A percentile compares a stretch with the other conserved stretches of the same genome.
phyloP scores from a whole-genome alignment of 2,329 filamentous ascomycete genomes.

The Byssothecium circinans region DNA sequence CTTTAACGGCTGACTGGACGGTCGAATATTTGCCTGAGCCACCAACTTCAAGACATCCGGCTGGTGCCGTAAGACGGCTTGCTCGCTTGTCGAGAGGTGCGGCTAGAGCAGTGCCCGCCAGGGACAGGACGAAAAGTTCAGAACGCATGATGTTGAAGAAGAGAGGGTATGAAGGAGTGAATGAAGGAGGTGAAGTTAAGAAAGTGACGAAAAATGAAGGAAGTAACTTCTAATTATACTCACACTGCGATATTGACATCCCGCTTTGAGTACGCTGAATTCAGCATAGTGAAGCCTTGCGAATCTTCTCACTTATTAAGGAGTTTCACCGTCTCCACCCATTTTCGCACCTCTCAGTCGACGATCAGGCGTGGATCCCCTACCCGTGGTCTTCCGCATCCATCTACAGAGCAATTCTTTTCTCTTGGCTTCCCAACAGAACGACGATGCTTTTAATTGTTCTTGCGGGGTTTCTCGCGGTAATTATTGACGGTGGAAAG shows the following conservation, averaged over 20 bases:
- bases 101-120: slow-evolving; percentile 23
- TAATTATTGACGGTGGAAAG: not conserved
- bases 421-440: not conserved
- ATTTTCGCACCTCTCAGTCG: slow-evolving; percentile 11
- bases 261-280: not conserved
- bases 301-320: slow-evolving; percentile 2
- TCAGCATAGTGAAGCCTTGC: not conserved
- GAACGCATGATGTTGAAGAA: slow-evolving; percentile 8
- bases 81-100: slow-evolving; percentile 28
- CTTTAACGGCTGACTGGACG: slow-evolving; percentile 60
- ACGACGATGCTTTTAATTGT: not conserved
- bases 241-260: no score
- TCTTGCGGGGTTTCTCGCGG: not conserved
- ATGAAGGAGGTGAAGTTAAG: not conserved
- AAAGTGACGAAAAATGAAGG: not conserved
- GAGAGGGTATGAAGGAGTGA: slow-evolving; percentile 1
- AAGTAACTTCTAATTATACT: not conserved
- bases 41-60: slow-evolving; percentile 55
- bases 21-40: slow-evolving; percentile 49
- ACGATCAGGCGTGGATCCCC: not conserved
- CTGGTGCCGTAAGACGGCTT: slow-evolving; percentile 50
- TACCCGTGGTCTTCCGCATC: not conserved
- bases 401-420: not conserved
- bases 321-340: slow-evolving; percentile 1
- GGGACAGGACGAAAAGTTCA: slow-evolving; percentile 23